These are phyloP conservation scores for Clathrospora elynae DNA, from an alignment of 2,329 filamentous ascomycete species.

Conservation along the genomic window DNA sequence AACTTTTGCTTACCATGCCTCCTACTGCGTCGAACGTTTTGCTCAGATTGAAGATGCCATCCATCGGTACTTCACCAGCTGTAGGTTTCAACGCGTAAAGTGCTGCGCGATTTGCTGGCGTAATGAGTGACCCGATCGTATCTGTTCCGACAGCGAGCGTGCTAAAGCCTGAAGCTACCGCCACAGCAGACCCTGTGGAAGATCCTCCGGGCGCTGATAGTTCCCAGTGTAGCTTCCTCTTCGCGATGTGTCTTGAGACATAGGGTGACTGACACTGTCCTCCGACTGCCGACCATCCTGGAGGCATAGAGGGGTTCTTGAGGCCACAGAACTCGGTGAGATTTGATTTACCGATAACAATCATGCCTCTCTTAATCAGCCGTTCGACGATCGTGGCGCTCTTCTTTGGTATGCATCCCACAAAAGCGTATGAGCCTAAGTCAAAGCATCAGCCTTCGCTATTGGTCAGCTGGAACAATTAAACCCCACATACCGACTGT, in stretches of 20 bases:
- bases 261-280: constrained; percentile 49
- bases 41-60: constrained; percentile 44
- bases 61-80: constrained; percentile 44
- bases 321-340: constrained; percentile 48
- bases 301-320: constrained; percentile 46
- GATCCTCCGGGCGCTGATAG: constrained; percentile 47
- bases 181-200: constrained; percentile 48
- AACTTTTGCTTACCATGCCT: constrained; percentile 33
- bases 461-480: neutral
- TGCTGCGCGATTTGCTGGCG: constrained; percentile 48
- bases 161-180: constrained; percentile 49
- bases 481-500: constrained; percentile 45
- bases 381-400: constrained; percentile 48
- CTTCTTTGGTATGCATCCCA: constrained; percentile 44
- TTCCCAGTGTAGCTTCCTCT: constrained; percentile 45
- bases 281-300: constrained; percentile 50
- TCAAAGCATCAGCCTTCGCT: neutral
- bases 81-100: constrained; percentile 50
- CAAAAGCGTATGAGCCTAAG: constrained; percentile 46
- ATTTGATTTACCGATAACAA: constrained; percentile 52
- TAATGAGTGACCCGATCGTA: constrained; percentile 48
- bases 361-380: constrained; percentile 47
- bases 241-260: constrained; percentile 46
- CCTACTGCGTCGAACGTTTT: constrained; percentile 44
- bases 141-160: constrained; percentile 50